A percentile compares a stretch with the other conserved stretches of the same genome.
These are phyloP conservation scores for Psilocybe tampanensis DNA, from an alignment of 768 basidiomycete species.

Conservation along the genomic window DNA sequence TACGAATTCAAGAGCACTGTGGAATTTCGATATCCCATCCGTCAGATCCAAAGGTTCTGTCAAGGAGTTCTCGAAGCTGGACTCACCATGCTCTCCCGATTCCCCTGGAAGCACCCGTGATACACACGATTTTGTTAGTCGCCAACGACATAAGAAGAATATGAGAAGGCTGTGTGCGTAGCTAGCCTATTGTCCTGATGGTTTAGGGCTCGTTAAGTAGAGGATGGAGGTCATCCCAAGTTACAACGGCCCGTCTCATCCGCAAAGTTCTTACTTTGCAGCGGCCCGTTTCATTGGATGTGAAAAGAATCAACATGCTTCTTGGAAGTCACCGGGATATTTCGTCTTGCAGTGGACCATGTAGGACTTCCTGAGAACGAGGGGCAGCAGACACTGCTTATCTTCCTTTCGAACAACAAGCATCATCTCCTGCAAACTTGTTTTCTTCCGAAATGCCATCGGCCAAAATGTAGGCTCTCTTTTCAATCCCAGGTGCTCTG, in stretches of 20 bases:
- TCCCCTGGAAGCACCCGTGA: conserved; percentile 75
- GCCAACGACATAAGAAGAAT: conserved; percentile 42
- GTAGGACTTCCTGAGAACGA: neutral
- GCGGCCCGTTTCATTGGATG: conserved; percentile 1
- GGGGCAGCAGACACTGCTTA: neutral
- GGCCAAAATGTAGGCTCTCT: conserved; percentile 52
- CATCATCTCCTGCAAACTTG: neutral
- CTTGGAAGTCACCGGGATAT: conserved; percentile 18
- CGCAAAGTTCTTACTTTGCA: too few species aligned
- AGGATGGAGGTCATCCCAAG: neutral
- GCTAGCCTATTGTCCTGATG: neutral
- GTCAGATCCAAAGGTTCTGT: neutral
- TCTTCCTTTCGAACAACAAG: neutral
- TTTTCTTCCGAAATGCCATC: conserved; percentile 31
- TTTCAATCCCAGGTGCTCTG: neutral
- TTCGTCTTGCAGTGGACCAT: neutral
- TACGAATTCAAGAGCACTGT: conserved; percentile 59
- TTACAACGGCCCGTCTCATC: neutral
- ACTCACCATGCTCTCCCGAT: conserved; percentile 67
- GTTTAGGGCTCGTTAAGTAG: neutral
- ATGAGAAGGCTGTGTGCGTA: neutral
- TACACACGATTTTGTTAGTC: conserved; percentile 60
- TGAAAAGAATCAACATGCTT: conserved; percentile 4
- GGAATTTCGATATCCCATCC: neutral
- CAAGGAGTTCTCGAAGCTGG: neutral